A percentile compares a stretch with the other conserved stretches of the same genome.
Conservation (phyloP, 2,329 filamentous ascomycete species). For the Salinomyces thailandicus region DNA sequence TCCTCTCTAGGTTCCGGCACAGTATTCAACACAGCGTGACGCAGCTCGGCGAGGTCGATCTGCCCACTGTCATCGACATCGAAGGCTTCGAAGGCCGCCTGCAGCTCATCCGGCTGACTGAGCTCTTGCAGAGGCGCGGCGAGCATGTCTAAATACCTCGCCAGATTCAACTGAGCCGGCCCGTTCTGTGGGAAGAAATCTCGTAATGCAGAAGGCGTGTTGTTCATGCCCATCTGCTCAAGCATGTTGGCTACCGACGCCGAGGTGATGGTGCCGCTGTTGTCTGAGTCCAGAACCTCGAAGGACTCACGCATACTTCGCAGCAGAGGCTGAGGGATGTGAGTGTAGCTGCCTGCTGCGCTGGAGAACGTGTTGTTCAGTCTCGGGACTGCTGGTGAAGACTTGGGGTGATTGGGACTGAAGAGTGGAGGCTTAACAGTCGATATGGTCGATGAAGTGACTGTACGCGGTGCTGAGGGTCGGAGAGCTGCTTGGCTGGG, state of each 20-base stretch:
- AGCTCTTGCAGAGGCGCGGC: slow-evolving; percentile 63
- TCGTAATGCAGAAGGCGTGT: slow-evolving; percentile 58
- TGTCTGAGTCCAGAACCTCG: slow-evolving; percentile 82
- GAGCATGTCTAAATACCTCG: slow-evolving; percentile 74
- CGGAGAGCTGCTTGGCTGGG: slow-evolving; percentile 20
- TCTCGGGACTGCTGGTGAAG: background rate
- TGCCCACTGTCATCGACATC: slow-evolving; percentile 93
- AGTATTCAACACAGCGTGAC: slow-evolving; percentile 73
- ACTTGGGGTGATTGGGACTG: background rate
- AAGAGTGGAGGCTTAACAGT: slow-evolving; percentile 14
- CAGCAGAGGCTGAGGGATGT: slow-evolving; percentile 71
- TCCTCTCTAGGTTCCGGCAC: slow-evolving; percentile 58
- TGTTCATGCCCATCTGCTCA: slow-evolving; percentile 70
- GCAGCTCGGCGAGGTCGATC: slow-evolving; percentile 71
- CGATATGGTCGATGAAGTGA: slow-evolving; percentile 22
- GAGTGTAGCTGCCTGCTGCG: slow-evolving; percentile 42
- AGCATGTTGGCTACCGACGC: slow-evolving; percentile 85
- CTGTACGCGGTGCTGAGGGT: slow-evolving; percentile 29
- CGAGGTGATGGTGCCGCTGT: slow-evolving; percentile 69
- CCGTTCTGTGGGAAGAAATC: slow-evolving; percentile 63
- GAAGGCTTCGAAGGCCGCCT: slow-evolving; percentile 87
- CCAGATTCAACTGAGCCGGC: slow-evolving; percentile 63
- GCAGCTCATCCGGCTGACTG: slow-evolving; percentile 67
- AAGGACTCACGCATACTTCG: slow-evolving; percentile 86
- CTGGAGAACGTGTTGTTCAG: background rate